Percentiles rank a stretch among this genome's conserved stretches.
Evolutionary conservation across 768 basidiomycete genomes (phyloP).

Genomic region (Calocybe gangraenosa): DNA sequence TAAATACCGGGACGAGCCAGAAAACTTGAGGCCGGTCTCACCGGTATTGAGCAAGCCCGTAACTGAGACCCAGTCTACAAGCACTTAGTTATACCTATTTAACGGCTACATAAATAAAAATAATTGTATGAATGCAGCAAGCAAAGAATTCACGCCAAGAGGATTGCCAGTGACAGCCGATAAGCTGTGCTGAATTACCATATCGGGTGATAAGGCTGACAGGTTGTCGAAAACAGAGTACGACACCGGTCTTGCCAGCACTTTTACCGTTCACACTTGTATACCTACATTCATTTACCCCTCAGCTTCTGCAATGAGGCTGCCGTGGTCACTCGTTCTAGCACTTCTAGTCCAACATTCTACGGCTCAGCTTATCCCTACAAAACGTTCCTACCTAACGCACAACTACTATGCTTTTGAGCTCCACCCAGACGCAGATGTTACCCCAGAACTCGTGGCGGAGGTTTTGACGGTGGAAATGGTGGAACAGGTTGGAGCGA

Average conservation of each 20-base stretch:
- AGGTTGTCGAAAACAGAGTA: too few relatives aligned
- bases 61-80: neutral
- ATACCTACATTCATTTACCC: slow-evolving; percentile 10
- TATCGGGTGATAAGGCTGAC: neutral
- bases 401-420: slow-evolving; percentile 84
- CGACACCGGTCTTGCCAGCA: neutral
- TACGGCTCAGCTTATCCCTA: slow-evolving; percentile 30
- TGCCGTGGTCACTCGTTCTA: slow-evolving; percentile 26
- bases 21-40: slow-evolving; percentile 10
- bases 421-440: slow-evolving; percentile 41
- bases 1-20: slow-evolving; percentile 54
- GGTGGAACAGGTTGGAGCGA: slow-evolving; percentile 85
- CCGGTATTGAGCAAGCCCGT: slow-evolving; percentile 5
- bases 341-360: slow-evolving; percentile 22
- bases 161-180: too few relatives aligned
- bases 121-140: too few relatives aligned
- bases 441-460: slow-evolving; percentile 57
- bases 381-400: slow-evolving; percentile 51
- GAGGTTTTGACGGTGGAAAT: slow-evolving; percentile 79
- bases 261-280: neutral
- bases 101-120: too few relatives aligned
- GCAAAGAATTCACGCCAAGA: too few relatives aligned
- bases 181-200: neutral
- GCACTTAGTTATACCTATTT: neutral
- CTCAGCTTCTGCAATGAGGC: slow-evolving; percentile 21